Percentiles rank a stretch among this genome's conserved stretches.
Conservation (phyloP, 352 stramenopile species). For the Globisporangium rhizosaccharum region DNA sequence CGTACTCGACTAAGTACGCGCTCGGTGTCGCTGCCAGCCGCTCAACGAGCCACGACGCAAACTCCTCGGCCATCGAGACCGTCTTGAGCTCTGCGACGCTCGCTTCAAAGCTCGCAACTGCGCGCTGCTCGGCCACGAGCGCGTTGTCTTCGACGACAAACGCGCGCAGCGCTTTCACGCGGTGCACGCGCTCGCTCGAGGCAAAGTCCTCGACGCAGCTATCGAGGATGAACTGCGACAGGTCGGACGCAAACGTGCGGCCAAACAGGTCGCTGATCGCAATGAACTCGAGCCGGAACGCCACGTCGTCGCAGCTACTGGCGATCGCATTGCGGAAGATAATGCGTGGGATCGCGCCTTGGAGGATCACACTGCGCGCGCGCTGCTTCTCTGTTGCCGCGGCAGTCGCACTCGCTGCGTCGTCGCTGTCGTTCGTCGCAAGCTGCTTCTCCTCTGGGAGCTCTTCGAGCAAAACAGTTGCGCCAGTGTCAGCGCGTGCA, state of each 20-base stretch:
- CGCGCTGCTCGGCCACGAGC: constrained; percentile 35
- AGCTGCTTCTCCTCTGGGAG: constrained; percentile 49
- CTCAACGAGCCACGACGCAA: constrained; percentile 58
- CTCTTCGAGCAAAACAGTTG: constrained; percentile 52
- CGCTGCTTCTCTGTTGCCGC: constrained; percentile 46
- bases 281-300: constrained; percentile 75
- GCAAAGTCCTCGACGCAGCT: constrained; percentile 58
- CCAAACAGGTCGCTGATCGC: constrained; percentile 76
- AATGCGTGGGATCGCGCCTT: constrained; percentile 82
- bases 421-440: neutral
- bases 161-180: constrained; percentile 45
- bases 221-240: constrained; percentile 70
- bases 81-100: constrained; percentile 40
- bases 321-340: constrained; percentile 71
- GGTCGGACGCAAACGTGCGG: constrained; percentile 38
- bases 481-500: constrained; percentile 14
- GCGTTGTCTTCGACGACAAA: constrained; percentile 31
- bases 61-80: constrained; percentile 51
- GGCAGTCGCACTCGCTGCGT: constrained; percentile 18
- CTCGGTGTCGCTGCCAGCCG: constrained; percentile 43
- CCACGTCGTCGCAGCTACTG: constrained; percentile 49
- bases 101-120: constrained; percentile 53
- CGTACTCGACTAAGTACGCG: constrained; percentile 46
- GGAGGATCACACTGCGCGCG: constrained; percentile 60
- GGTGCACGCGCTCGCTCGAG: constrained; percentile 45